These are phyloP conservation scores for Stylosanthes scabra DNA, from an alignment of 331 rosid species.

Conservation along the genomic window DNA sequence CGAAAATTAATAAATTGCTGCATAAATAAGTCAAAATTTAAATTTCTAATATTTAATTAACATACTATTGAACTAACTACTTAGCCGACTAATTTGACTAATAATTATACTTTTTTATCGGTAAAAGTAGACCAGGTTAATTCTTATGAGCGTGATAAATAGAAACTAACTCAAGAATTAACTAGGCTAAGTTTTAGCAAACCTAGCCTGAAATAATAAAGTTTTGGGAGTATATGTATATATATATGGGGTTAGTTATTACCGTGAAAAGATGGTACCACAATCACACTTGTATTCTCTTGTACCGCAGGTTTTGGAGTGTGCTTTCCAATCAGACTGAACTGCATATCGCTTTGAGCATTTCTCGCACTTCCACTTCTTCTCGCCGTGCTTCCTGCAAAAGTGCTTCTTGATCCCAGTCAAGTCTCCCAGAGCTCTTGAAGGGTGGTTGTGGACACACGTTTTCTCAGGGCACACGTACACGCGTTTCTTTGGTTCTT, in stretches of 20 bases:
- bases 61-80: no score
- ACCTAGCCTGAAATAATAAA: no score
- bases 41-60: no score
- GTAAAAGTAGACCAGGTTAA: no score
- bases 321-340: conserved; percentile 96
- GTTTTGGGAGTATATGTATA: no score
- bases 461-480: conserved; percentile 88
- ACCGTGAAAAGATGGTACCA: conserved; percentile 92
- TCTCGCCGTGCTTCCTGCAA: conserved; percentile 86
- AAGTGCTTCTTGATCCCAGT: conserved; percentile 96
- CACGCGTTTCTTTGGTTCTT: conserved; percentile 73
- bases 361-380: conserved; percentile 94
- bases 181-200: no score
- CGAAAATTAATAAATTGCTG: no score
- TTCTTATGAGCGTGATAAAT: no score
- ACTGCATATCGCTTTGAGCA: conserved; percentile 92
- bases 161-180: no score
- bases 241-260: conserved; percentile 14
- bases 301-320: conserved; percentile 89
- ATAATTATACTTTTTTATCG: no score
- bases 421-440: conserved; percentile 86
- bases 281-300: conserved; percentile 93
- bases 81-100: no score
- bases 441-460: conserved; percentile 85
- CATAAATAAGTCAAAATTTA: no score